Base-by-base conservation (phyloP, 192 early-diverging fungal species). In the Coemansia sp. region DNA sequence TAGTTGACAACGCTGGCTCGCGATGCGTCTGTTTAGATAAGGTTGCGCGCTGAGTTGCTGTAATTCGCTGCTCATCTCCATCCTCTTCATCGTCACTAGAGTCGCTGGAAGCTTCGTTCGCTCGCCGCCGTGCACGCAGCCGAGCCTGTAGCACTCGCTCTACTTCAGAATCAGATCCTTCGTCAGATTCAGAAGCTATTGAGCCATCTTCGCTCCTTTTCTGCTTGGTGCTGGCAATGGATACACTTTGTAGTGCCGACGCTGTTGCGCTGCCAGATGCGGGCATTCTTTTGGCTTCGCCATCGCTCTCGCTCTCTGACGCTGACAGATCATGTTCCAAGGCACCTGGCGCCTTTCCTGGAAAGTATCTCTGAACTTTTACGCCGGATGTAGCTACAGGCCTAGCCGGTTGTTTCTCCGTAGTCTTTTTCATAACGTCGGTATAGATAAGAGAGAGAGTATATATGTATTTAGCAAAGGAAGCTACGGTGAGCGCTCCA, bases 351-450 rank as follows among this genome's bases (percentile, higher is more conserved):
- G 73, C 81, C 55, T 84, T 84, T 5, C 81, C 81, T 6, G 81
- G 81, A 62, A 84, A 84, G 55, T 84, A 84, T 15, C 81, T 73
- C 60, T 64, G 62, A 1, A 76, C 74, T 25, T 62, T 72, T 29
- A 50, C 73, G 6, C 81, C 76, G 6, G 81, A 84, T 4, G 76
- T 84, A 23, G 70, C 66, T 3, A 73, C 75, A 5, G 41, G 63
- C 41, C 19, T 65, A 4, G 73, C 25, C 2, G 61, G 21, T 29
- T 70, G 55, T 29, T 45, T 70, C 8, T 55, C 62, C 12, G 67
- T 45, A 9, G 57, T 10, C 32, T 48, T 59, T 39, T 61, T 23
- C 60, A 69, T 62, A 69, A 32, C 7, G 34, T 34, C 32, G 4
- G 5, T 3, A 55, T 4, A 19, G 44, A 45, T 3, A n/a, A 45